Evolutionary conservation across 2,329 filamentous ascomycete species (phyloP), one percentile per base, ranked within the genome.

Genomic region (Botryosphaeria dothidea): DNA sequence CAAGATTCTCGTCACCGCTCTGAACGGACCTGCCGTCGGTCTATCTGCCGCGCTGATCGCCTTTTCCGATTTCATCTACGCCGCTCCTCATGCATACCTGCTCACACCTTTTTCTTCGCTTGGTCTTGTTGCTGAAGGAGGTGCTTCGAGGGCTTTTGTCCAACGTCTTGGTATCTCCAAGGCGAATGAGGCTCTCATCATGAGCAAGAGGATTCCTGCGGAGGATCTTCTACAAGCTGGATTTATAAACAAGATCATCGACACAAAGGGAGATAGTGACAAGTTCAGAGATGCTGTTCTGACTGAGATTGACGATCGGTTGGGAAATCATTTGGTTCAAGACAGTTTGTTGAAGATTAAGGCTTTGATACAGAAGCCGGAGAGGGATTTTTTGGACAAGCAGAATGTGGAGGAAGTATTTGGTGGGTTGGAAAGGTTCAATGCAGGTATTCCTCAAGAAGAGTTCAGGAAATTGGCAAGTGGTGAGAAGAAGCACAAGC

Each of bases 401-500:
- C 90, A 94, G 81, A 94, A 92, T 69, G 88, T 93, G 6, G 81
- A 86, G 36, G 94, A 98, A 84, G 92, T 95, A 1, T 93, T 97
- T 82, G 90, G 86, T 2, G 94, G 93, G 0, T 75, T 98, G 73
- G 89, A 93, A 67, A 83, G 93, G 66, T 97, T 98, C 73, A 76
- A 92, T 69, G 86, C 81, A 67, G 93, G 93, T 0, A 83, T 93
- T 48, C 95, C 95, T 21, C 93, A 97, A 82, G 85, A 90, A 76
- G 92, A 98, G 82, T 98, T 98, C 75, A 81, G 84, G 72, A 93
- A 91, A 83, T 81, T 98, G 74, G 92, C 92, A 1, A 88, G 84
- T 67, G 93, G 94, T 13, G 87, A 95, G 84, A 98, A 97, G 87
- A 92, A 89, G 75, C 95, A 99, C 81, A 98, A 98, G 82, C 80